These are phyloP conservation scores for Neohortaea acidophila DNA, from an alignment of 495 filamentous ascomycete genomes.

Conservation along the genomic window DNA sequence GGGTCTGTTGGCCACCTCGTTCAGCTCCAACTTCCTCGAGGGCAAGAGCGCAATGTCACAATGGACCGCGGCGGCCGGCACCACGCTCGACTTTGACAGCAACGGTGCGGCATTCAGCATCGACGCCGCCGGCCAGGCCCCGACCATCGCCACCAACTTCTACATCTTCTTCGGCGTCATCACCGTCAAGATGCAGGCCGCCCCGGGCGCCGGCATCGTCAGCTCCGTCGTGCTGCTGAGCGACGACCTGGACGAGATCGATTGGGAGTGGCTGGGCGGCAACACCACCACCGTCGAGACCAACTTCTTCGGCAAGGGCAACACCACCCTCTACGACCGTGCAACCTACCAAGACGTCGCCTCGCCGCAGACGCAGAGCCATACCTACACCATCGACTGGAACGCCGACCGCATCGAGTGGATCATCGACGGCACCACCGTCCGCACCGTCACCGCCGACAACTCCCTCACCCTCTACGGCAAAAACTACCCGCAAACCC, in stretches of 20 bases:
- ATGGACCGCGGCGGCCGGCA: slow-evolving; percentile 48
- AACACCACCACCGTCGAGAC: slow-evolving; percentile 40
- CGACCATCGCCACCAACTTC: slow-evolving; percentile 56
- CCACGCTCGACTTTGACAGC: slow-evolving; percentile 35
- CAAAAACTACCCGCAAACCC: slow-evolving; percentile 65
- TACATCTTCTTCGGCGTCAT: slow-evolving; percentile 67
- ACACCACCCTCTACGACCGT: slow-evolving; percentile 49
- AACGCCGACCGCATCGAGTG: slow-evolving; percentile 54
- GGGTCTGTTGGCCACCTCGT: slow-evolving; percentile 41
- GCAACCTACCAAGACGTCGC: slow-evolving; percentile 41
- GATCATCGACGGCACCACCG: slow-evolving; percentile 51
- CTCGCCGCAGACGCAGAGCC: slow-evolving; percentile 41
- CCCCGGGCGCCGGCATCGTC: slow-evolving; percentile 59
- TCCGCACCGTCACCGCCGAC: slow-evolving; percentile 51
- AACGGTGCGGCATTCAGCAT: slow-evolving; percentile 59
- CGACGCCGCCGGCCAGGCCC: slow-evolving; percentile 51
- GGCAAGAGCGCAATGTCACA: slow-evolving; percentile 35
- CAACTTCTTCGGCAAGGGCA: slow-evolving; percentile 81
- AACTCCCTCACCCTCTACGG: slow-evolving; percentile 42
- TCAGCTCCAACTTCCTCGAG: slow-evolving; percentile 51
- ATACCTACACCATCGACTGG: slow-evolving; percentile 81
- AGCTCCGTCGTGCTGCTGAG: slow-evolving; percentile 72
- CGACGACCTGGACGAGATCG: slow-evolving; percentile 78
- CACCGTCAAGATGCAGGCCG: slow-evolving; percentile 56
- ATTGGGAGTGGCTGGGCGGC: slow-evolving; percentile 69